Evolutionary conservation across 2,329 filamentous ascomycete species (phyloP), one percentile per base, ranked within the genome.

Genomic region (Fusarium clavum): DNA sequence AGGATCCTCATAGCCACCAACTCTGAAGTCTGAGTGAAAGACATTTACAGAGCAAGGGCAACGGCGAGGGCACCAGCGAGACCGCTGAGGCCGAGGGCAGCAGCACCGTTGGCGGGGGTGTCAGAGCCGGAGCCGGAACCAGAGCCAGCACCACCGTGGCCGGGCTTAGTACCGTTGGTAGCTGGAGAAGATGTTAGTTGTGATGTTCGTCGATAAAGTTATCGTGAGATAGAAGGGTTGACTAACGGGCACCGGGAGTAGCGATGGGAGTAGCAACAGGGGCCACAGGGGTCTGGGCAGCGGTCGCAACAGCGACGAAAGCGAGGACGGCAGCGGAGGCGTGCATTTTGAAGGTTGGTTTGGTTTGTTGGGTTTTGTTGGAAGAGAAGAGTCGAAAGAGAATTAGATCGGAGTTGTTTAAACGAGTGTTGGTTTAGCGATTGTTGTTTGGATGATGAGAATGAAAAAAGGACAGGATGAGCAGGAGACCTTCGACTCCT

Each of bases 271-370:
- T 70, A 60, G 56, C 49, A 53, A 58, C 64, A 22, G 73, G 67
- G 30, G 57, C 60, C 49, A 71, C 69, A 51, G 73, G 67, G 57
- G 69, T 57, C 59, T 61, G 65, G 52, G 65, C 55, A 64, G 70
- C 74, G 60, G 69, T 34, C 54, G 72, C 73, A 55, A 69, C 64
- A 64, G 71, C 71, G 57, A 69, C 73, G 61, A 76, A 69, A 63
- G 71, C 71, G 69, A 76, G 62, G 62, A 76, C 66, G 64, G 69
- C 69, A 64, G 71, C 57, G 54, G 72, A 74, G 63, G 63, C 63
- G 63, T 65, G 73, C 73, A 75, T 75, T 48, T 62, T 75, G 73
- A 64, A 41, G 63, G 49, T 61, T 41, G 45, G 52, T 63, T 55
- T 46, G 45, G 51, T 60, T 69, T 34, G 41, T 54, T 67, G 56